These are phyloP conservation scores for Whalleya microplaca DNA, from an alignment of 2,329 filamentous ascomycete genomes.

Conservation along the genomic window DNA sequence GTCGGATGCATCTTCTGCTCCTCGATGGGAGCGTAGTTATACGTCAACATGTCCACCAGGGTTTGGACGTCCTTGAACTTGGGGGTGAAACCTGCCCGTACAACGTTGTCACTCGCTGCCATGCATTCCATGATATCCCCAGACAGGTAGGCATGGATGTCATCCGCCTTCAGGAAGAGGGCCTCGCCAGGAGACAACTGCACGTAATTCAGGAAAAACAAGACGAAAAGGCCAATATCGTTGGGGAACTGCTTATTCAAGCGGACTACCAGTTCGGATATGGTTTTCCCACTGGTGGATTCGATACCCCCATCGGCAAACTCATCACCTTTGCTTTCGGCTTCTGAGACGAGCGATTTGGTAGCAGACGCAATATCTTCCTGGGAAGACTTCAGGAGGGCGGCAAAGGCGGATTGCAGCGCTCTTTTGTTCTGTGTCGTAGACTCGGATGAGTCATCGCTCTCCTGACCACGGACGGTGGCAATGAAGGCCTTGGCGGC, in stretches of 20 bases:
- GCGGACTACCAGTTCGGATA: conserved; percentile 76
- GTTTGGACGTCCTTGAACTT: conserved; percentile 98
- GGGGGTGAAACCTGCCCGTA: conserved; percentile 94
- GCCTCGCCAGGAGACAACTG: conserved; percentile 86
- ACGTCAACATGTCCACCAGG: conserved; percentile 88
- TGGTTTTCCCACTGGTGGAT: conserved; percentile 68
- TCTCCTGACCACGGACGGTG: conserved; percentile 57
- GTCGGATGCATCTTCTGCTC: conserved; percentile 90
- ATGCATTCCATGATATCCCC: conserved; percentile 99
- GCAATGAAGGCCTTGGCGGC: conserved; percentile 60
- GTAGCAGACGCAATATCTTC: conserved; percentile 68
- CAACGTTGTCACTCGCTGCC: conserved; percentile 98
- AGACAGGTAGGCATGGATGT: conserved; percentile 93
- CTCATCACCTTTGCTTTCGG: conserved; percentile 66
- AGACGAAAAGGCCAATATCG: conserved; percentile 91
- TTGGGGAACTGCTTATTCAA: conserved; percentile 83
- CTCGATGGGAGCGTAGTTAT: conserved; percentile 90
- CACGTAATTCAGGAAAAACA: conserved; percentile 97
- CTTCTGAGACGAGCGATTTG: conserved; percentile 71
- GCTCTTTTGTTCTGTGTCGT: conserved; percentile 72
- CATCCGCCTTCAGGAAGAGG: conserved; percentile 93
- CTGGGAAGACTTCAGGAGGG: conserved; percentile 77
- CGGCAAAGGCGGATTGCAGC: conserved; percentile 74
- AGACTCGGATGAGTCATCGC: conserved; percentile 40
- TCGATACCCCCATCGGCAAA: conserved; percentile 76